A percentile compares a stretch with the other conserved stretches of the same genome.
Evolutionary conservation across 768 basidiomycete genomes (phyloP).

Genomic region (Mycena kentingensis): DNA sequence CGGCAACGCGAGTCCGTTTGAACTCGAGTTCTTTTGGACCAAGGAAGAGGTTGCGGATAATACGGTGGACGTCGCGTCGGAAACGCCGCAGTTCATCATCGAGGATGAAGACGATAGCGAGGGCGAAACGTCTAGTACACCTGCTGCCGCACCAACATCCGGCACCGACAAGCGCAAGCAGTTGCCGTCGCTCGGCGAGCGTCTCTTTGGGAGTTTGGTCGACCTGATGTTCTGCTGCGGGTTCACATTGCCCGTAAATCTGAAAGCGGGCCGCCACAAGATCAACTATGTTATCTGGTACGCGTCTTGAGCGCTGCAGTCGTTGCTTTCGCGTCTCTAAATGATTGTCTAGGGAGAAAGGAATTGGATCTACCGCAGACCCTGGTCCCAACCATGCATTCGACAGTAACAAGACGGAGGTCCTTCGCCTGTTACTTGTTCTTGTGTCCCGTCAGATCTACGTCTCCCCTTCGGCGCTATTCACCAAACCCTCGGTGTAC

Average conservation of each 20-base stretch:
- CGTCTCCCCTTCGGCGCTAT: conserved; percentile 65
- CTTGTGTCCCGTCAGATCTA: conserved; percentile 92
- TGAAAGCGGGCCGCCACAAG: conserved; percentile 79
- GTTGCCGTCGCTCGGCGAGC: conserved; percentile 79
- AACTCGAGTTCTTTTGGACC: conserved; percentile 83
- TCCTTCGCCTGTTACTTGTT: conserved; percentile 84
- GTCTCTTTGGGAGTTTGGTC: conserved; percentile 74
- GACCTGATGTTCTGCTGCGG: conserved; percentile 94
- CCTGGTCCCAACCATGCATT: conserved; percentile 61
- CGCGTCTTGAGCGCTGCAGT: conserved; percentile 26
- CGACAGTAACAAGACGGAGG: conserved; percentile 85
- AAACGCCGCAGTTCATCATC: conserved; percentile 78
- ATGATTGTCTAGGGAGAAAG: conserved; percentile 75
- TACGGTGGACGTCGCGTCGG: conserved; percentile 27
- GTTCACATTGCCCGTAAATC: conserved; percentile 81
- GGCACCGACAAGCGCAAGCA: conserved; percentile 43
- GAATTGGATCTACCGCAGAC: conserved; percentile 85
- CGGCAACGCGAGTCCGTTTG: conserved; percentile 71
- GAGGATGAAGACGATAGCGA: conserved; percentile 78
- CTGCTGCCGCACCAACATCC: conserved; percentile 17
- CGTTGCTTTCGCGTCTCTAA: background rate
- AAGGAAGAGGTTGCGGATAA: conserved; percentile 51
- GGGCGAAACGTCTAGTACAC: conserved; percentile 40
- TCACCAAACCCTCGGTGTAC: conserved; percentile 74
- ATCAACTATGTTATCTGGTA: conserved; percentile 90